phyloP scores from a whole-genome alignment of 371 early-diverging fungal species.

The Mortierella sp. region DNA sequence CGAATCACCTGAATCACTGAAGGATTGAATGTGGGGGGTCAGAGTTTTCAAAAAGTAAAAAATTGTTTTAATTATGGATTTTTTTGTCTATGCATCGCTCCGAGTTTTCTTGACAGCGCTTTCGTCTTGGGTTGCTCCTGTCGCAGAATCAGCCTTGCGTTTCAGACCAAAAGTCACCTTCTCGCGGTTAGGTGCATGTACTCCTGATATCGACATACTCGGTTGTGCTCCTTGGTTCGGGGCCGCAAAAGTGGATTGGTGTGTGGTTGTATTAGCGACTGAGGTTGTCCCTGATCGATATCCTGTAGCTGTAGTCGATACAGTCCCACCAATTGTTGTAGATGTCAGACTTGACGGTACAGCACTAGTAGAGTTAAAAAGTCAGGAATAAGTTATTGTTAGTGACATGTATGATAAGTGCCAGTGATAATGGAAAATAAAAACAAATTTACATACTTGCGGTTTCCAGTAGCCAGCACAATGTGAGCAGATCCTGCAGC shows the following conservation, averaged over 20 bases:
- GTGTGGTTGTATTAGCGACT: constrained; percentile 1
- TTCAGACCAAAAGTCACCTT: constrained; percentile 57
- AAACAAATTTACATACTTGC: constrained; percentile 53
- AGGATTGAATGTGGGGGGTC: no score
- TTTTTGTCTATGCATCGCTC: background rate
- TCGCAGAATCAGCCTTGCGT: constrained; percentile 47
- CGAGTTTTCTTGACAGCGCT: constrained; percentile 30
- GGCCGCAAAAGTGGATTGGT: constrained; percentile 29
- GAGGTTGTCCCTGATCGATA: constrained; percentile 31
- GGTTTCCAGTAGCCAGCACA: constrained; percentile 86
- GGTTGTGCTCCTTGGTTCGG: constrained; percentile 31
- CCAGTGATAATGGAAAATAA: background rate
- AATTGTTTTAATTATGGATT: no score
- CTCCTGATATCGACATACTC: constrained; percentile 43
- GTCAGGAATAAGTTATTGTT: background rate
- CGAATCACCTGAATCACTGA: no score
- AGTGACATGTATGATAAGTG: background rate
- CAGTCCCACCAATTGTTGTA: constrained; percentile 24
- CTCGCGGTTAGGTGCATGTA: constrained; percentile 56
- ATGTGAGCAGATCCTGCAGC: constrained; percentile 83
- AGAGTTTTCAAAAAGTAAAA: no score
- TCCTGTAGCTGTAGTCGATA: constrained; percentile 31
- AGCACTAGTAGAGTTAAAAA: constrained; percentile 16
- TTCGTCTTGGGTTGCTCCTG: constrained; percentile 38
- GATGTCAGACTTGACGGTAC: constrained; percentile 39